Percentiles rank a stretch among this genome's conserved stretches.
Conservation (phyloP, 345 rosid genomes). For the Melaleuca quinquenervia region DNA sequence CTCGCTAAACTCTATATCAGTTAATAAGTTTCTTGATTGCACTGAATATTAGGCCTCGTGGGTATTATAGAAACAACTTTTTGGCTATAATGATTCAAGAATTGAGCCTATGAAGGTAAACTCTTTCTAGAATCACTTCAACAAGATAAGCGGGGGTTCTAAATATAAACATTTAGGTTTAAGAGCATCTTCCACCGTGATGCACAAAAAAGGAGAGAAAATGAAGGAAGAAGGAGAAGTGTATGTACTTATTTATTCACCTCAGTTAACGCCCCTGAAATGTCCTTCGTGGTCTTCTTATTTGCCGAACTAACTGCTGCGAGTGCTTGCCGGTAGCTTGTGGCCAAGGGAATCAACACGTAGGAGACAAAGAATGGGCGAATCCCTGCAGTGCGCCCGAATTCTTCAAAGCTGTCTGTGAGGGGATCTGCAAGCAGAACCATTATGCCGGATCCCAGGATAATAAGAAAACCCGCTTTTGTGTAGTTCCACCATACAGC, state of each 20-base stretch:
- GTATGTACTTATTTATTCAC: constrained; percentile 2
- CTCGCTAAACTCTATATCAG: neutral
- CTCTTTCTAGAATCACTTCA: neutral
- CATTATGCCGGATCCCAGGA: constrained; percentile 19
- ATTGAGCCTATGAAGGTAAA: neutral
- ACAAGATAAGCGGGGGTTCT: neutral
- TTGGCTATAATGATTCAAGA: neutral
- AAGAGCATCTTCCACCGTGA: accelerated
- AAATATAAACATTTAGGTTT: neutral
- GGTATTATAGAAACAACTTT: neutral
- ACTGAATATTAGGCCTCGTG: neutral
- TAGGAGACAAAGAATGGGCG: constrained; percentile 31
- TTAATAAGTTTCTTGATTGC: neutral
- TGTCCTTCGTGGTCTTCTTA: constrained; percentile 13
- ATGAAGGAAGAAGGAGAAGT: neutral
- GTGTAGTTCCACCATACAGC: constrained; percentile 22
- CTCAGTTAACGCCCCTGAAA: constrained; percentile 35
- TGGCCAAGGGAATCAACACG: constrained; percentile 29
- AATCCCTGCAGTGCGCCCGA: constrained; percentile 13
- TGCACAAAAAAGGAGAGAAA: neutral
- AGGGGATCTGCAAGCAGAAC: constrained; percentile 19
- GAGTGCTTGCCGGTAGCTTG: constrained; percentile 10
- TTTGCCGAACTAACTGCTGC: constrained; percentile 11
- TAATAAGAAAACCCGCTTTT: constrained; percentile 14
- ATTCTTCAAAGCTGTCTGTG: constrained; percentile 8